These are phyloP conservation scores for Metschnikowia corniflorae DNA, from an alignment of 805 yeast genomes.

Conservation along the genomic window DNA sequence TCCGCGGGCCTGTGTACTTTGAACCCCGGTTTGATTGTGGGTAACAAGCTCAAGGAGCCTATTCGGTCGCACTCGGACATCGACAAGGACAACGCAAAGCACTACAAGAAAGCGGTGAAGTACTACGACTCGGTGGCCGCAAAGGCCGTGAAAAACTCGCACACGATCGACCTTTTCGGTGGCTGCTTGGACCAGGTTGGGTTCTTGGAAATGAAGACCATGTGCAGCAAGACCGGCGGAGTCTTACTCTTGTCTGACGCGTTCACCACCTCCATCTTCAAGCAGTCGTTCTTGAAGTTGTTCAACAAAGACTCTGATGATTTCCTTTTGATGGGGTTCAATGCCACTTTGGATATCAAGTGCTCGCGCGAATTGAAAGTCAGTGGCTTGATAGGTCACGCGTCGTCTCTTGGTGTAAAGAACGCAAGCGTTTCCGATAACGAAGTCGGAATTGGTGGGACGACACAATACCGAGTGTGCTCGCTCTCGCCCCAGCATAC, in stretches of 20 bases:
- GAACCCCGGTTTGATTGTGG: constrained; percentile 92
- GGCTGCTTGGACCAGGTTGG: constrained; percentile 97
- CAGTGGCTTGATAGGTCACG: constrained; percentile 93
- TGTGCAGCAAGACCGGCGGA: constrained; percentile 88
- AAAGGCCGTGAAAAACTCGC: constrained; percentile 67
- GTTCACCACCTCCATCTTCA: constrained; percentile 90
- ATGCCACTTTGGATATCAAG: constrained; percentile 82
- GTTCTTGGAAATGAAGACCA: constrained; percentile 84
- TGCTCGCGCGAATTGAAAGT: constrained; percentile 85
- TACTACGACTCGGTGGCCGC: constrained; percentile 73
- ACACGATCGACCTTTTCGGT: constrained; percentile 84
- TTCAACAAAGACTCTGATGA: constrained; percentile 88
- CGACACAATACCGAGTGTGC: constrained; percentile 84
- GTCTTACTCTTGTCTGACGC: constrained; percentile 84
- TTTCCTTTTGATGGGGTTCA: constrained; percentile 83
- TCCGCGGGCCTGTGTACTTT: constrained; percentile 95
- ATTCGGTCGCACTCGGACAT: constrained; percentile 96
- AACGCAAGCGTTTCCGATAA: constrained; percentile 81
- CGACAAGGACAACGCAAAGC: constrained; percentile 84
- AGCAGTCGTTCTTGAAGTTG: constrained; percentile 83
- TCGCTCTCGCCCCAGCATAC: constrained; percentile 83
- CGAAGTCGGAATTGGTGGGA: constrained; percentile 91
- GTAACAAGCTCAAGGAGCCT: constrained; percentile 88
- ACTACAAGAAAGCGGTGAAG: constrained; percentile 79
- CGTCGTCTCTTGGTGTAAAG: constrained; percentile 66